These are phyloP conservation scores for Arthromyces matolae DNA, from an alignment of 768 basidiomycete species.

Conservation along the genomic window DNA sequence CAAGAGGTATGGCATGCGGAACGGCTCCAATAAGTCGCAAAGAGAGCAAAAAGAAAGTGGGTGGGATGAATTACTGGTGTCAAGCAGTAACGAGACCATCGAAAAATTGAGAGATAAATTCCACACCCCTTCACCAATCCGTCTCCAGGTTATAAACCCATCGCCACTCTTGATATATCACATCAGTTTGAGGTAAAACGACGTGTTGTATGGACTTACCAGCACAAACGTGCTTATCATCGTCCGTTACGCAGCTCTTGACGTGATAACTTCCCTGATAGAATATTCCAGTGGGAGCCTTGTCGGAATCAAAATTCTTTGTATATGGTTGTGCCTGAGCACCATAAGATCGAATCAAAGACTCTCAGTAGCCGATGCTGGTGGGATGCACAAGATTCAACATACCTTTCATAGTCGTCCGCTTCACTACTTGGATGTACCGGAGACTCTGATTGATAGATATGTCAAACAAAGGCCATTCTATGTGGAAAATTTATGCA, in stretches of 20 bases:
- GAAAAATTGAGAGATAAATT: slow-evolving; percentile 1
- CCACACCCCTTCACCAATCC: slow-evolving; percentile 62
- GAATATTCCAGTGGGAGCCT: slow-evolving; percentile 72
- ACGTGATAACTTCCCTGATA: slow-evolving; percentile 84
- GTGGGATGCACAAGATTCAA: background rate
- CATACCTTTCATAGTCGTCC: slow-evolving; percentile 67
- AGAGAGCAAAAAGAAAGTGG: too few relatives aligned
- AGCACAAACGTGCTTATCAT: slow-evolving; percentile 77
- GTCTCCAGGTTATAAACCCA: slow-evolving; percentile 92
- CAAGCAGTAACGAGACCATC: slow-evolving; percentile 6
- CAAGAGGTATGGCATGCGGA: slow-evolving; percentile 15
- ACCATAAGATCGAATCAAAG: slow-evolving; percentile 94
- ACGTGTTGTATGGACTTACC: slow-evolving; percentile 43
- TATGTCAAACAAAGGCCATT: too few relatives aligned
- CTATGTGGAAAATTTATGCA: too few relatives aligned
- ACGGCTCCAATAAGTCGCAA: slow-evolving; percentile 12
- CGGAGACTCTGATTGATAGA: slow-evolving; percentile 72
- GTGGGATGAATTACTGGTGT: slow-evolving; percentile 12
- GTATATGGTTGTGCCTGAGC: slow-evolving; percentile 64
- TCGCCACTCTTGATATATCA: slow-evolving; percentile 56
- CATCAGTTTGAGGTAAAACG: background rate
- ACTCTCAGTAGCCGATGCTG: slow-evolving; percentile 75
- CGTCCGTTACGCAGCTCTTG: slow-evolving; percentile 80
- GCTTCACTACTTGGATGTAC: slow-evolving; percentile 88
- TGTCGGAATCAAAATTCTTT: slow-evolving; percentile 75